These are phyloP conservation scores for Cystofilobasidium macerans DNA, from an alignment of 768 basidiomycete genomes.

Conservation along the genomic window DNA sequence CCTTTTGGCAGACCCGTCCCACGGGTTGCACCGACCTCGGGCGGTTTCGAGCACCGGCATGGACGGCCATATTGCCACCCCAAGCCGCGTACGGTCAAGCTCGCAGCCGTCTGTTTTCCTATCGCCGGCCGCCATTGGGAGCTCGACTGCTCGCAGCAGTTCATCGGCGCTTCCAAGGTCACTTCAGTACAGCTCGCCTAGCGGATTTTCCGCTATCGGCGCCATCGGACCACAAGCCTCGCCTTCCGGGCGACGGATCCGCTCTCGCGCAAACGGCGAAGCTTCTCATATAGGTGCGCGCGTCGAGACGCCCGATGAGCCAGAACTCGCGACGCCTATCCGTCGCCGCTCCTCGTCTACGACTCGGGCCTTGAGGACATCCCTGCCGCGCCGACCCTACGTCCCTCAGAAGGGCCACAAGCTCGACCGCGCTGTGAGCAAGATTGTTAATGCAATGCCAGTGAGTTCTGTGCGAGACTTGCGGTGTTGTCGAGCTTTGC, in stretches of 20 bases:
- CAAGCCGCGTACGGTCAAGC: background rate
- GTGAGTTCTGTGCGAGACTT: too few species aligned
- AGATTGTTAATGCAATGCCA: slow-evolving; percentile 20
- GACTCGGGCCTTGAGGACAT: background rate
- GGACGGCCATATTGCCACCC: background rate
- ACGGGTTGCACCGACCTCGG: too few species aligned
- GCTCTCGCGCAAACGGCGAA: too few species aligned
- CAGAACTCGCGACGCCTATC: background rate
- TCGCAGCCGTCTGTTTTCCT: background rate
- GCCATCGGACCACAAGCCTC: background rate
- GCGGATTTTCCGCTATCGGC: background rate
- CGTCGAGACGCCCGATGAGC: too few species aligned
- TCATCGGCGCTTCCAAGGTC: background rate
- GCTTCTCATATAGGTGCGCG: too few species aligned
- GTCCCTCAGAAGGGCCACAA: slow-evolving; percentile 15
- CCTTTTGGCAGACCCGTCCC: too few species aligned
- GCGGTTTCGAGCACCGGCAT: background rate
- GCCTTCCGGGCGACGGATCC: background rate
- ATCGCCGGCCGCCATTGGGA: background rate
- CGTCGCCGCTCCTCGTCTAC: background rate
- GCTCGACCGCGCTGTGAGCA: slow-evolving; percentile 21
- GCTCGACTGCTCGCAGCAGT: background rate
- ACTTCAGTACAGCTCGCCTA: background rate
- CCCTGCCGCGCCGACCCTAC: background rate
- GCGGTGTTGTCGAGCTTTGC: background rate